Conservation (phyloP, 1,284 basidiomycete species). For the Moesziomyces sp. region DNA sequence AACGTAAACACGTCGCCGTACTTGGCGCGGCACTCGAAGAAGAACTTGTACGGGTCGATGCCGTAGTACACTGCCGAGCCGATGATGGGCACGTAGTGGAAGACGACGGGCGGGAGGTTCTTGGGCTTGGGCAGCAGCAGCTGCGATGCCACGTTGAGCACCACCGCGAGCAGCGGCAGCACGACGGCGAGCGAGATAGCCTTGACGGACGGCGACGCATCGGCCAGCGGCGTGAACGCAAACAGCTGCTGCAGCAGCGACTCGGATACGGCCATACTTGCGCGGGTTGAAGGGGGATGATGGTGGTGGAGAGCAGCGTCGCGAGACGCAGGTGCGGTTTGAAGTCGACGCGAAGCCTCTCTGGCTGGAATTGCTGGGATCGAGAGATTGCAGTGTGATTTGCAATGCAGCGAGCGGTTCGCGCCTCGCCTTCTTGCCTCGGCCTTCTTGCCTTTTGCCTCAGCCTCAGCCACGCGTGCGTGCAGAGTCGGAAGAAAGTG, state of each 20-base stretch:
- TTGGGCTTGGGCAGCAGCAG: slow-evolving; percentile 52
- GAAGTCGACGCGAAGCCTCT: too few species aligned
- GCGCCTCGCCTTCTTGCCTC: too few species aligned
- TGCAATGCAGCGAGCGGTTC: background rate
- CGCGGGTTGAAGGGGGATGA: background rate
- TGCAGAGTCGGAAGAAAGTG: too few species aligned
- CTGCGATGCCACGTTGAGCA: slow-evolving; percentile 73
- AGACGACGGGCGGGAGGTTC: slow-evolving; percentile 77
- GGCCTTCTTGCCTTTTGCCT: too few species aligned
- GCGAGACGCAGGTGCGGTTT: too few species aligned
- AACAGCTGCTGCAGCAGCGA: slow-evolving; percentile 39
- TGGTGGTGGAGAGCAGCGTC: background rate
- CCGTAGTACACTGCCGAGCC: slow-evolving; percentile 80
- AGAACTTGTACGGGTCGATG: slow-evolving; percentile 81
- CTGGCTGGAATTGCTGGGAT: background rate
- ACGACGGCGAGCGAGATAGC: slow-evolving; percentile 20
- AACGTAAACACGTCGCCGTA: slow-evolving; percentile 83
- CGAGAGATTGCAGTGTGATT: background rate
- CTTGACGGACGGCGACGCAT: slow-evolving; percentile 16
- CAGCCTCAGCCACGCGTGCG: too few species aligned
- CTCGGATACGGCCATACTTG: slow-evolving; percentile 9
- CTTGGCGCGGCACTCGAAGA: slow-evolving; percentile 82
- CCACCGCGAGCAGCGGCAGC: slow-evolving; percentile 66
- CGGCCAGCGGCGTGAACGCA: slow-evolving; percentile 30
- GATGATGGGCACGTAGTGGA: slow-evolving; percentile 80